phyloP scores from a whole-genome alignment of 1,139 yeast species.

The Eremothecium coryli region DNA sequence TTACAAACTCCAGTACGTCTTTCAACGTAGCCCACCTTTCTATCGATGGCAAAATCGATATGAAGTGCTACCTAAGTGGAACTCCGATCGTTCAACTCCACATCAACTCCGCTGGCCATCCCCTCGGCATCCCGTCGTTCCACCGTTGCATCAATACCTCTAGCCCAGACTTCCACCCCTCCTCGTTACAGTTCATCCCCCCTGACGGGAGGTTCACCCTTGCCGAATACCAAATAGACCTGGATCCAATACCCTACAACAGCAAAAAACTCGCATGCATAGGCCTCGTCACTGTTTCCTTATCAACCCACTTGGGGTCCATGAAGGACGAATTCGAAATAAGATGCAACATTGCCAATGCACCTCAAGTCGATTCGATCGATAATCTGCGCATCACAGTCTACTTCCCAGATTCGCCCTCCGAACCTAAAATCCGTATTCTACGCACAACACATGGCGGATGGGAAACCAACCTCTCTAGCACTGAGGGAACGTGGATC shows the following conservation, averaged over 20 bases:
- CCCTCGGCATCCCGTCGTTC: slow-evolving; percentile 40
- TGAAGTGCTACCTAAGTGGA: slow-evolving; percentile 65
- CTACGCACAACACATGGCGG: slow-evolving; percentile 31
- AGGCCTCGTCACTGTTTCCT: slow-evolving; percentile 55
- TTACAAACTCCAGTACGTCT: slow-evolving; percentile 9
- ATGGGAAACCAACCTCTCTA: slow-evolving; percentile 31
- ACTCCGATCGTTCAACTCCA: slow-evolving; percentile 58
- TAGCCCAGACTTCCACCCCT: slow-evolving; percentile 22
- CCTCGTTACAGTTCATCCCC: slow-evolving; percentile 58
- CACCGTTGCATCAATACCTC: slow-evolving; percentile 33
- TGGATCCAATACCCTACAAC: slow-evolving; percentile 28
- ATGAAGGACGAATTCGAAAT: slow-evolving; percentile 69
- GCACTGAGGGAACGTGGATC: slow-evolving; percentile 62
- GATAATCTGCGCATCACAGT: slow-evolving; percentile 51
- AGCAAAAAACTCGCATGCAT: slow-evolving; percentile 22
- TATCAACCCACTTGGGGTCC: slow-evolving; percentile 52
- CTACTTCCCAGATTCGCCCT: slow-evolving; percentile 28
- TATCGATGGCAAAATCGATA: slow-evolving; percentile 56
- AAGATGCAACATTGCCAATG: slow-evolving; percentile 44
- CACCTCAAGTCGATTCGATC: slow-evolving; percentile 44
- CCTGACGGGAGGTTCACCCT: slow-evolving; percentile 75
- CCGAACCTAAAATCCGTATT: slow-evolving; percentile 16
- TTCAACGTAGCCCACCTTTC: slow-evolving; percentile 33
- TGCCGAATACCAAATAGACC: slow-evolving; percentile 56
- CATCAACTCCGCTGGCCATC: slow-evolving; percentile 39